phyloP scores from a whole-genome alignment of 1,284 basidiomycete genomes.

The Cutaneotrichosporon sp. region DNA sequence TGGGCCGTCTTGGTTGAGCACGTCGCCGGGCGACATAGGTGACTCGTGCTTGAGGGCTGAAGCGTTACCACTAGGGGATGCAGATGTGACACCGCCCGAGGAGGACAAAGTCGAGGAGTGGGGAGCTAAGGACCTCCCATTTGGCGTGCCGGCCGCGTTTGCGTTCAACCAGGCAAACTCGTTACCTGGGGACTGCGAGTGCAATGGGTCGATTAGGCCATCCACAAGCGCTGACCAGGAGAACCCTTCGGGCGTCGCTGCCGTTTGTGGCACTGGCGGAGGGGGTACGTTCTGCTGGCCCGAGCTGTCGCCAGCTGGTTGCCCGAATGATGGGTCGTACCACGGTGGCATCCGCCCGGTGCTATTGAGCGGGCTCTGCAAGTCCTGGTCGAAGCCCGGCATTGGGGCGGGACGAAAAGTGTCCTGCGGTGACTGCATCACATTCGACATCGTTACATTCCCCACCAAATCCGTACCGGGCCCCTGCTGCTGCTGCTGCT shows the following conservation, averaged over 20 bases:
- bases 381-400: constrained; percentile 2
- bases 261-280: not conserved
- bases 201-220: constrained; percentile 13
- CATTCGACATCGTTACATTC: constrained; percentile 3
- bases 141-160: constrained; percentile 3
- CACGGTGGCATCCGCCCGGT: constrained; percentile 2
- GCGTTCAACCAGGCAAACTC: constrained; percentile 17
- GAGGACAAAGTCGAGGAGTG: not conserved
- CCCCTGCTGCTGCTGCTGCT: too few relatives aligned
- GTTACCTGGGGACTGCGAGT: not conserved
- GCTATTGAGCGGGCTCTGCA: not conserved
- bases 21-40: constrained; percentile 3
- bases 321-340: constrained; percentile 5
- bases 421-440: constrained; percentile 16
- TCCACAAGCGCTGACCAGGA: constrained; percentile 21
- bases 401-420: constrained; percentile 9
- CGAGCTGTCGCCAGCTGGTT: not conserved
- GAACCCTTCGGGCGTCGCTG: constrained; percentile 4
- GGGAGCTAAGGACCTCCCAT: not conserved
- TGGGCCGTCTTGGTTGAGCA: not conserved
- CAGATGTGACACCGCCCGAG: not conserved
- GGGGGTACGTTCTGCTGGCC: not conserved
- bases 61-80: not conserved
- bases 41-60: not conserved
- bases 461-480: constrained; percentile 6